A percentile compares a stretch with the other conserved stretches of the same genome.
Conservation (phyloP, 768 basidiomycete genomes). For the Lanmaoa rubissima region DNA sequence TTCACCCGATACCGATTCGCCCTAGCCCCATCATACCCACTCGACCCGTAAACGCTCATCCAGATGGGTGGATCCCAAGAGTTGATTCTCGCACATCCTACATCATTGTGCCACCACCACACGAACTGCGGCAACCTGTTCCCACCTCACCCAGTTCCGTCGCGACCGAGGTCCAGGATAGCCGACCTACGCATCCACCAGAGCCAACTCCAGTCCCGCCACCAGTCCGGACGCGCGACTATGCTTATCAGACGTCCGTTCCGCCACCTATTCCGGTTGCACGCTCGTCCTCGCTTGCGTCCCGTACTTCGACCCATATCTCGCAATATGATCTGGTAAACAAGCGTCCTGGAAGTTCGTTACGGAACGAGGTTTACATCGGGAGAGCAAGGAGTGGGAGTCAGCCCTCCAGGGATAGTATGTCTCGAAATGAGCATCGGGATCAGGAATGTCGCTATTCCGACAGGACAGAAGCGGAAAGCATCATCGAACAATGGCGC, state of each 20-base stretch:
- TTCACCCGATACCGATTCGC: constrained; percentile 31
- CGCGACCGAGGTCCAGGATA: constrained; percentile 14
- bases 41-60: constrained; percentile 8
- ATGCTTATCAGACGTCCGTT: constrained; percentile 24
- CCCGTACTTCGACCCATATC: constrained; percentile 30
- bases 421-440: constrained; percentile 17
- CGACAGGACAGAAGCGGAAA: constrained; percentile 26
- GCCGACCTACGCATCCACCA: constrained; percentile 1
- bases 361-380: constrained; percentile 26
- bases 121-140: constrained; percentile 14
- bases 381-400: constrained; percentile 25
- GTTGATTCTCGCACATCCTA: constrained; percentile 27
- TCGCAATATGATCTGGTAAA: constrained; percentile 33
- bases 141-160: constrained; percentile 15
- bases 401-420: constrained; percentile 18
- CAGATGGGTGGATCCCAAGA: constrained; percentile 31
- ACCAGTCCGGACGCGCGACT: constrained; percentile 29
- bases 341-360: constrained; percentile 23
- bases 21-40: constrained; percentile 11
- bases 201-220: constrained; percentile 21
- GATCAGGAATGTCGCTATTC: constrained; percentile 16
- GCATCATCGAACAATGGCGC: constrained; percentile 31
- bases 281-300: constrained; percentile 23
- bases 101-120: constrained; percentile 24
- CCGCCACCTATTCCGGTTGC: constrained; percentile 9